Evolutionary conservation across 2,329 filamentous ascomycete genomes (phyloP).

Genomic region (Fonsecaea nubica): DNA sequence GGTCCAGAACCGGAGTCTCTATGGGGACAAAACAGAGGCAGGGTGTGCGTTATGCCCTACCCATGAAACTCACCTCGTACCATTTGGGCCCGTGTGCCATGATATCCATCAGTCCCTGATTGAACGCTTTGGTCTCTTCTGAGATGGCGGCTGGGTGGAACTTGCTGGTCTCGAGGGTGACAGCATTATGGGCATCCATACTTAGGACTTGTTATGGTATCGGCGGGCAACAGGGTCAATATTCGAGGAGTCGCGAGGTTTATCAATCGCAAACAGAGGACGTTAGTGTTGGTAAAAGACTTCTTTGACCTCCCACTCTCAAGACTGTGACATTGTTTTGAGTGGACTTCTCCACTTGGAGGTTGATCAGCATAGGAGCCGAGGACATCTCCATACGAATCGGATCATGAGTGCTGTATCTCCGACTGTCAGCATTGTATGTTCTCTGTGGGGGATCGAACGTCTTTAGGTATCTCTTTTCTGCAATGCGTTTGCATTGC

Average conservation of each 20-base stretch:
- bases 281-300: background rate
- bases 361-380: conserved; percentile 1
- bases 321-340: background rate
- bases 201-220: background rate
- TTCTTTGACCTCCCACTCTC: background rate
- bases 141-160: conserved; percentile 36
- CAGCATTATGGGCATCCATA: conserved; percentile 25
- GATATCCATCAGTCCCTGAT: conserved; percentile 41
- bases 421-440: background rate
- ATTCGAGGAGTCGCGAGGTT: background rate
- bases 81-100: conserved; percentile 56
- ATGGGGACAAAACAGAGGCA: background rate
- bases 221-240: background rate
- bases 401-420: background rate
- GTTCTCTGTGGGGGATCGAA: background rate
- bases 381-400: conserved; percentile 17
- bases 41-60: background rate
- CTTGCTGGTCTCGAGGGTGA: conserved; percentile 31
- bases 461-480: background rate
- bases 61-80: conserved; percentile 54
- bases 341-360: conserved; percentile 23
- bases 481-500: background rate
- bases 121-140: conserved; percentile 38
- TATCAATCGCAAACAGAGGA: background rate
- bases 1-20: background rate